These are phyloP conservation scores for Phytophthora europaea DNA, from an alignment of 352 stramenopile species.

Conservation along the genomic window DNA sequence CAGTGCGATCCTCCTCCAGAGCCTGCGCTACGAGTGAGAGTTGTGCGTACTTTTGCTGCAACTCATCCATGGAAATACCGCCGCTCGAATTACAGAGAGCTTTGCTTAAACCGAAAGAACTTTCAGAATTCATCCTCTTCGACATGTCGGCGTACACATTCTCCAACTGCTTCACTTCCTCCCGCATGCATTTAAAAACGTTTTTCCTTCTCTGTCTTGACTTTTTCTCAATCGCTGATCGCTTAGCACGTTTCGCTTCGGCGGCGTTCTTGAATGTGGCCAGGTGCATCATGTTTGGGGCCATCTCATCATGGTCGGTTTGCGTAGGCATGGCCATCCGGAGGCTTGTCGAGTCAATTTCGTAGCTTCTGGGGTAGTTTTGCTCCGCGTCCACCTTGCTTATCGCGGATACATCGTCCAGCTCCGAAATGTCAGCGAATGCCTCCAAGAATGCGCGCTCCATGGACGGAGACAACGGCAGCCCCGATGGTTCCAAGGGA, in stretches of 20 bases:
- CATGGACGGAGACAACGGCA: too few relatives aligned
- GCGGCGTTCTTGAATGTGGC: constrained; percentile 6
- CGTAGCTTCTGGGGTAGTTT: not conserved
- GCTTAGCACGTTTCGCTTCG: constrained; percentile 41
- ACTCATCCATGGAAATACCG: not conserved
- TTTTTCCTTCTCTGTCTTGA: constrained; percentile 40
- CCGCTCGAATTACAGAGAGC: not conserved
- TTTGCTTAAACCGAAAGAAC: not conserved
- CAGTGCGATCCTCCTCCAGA: constrained; percentile 52
- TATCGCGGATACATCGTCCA: too few relatives aligned
- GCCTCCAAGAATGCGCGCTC: too few relatives aligned
- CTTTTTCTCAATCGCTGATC: constrained; percentile 64
- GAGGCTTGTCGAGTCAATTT: not conserved
- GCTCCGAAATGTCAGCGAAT: too few relatives aligned
- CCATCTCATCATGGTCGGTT: constrained; percentile 20
- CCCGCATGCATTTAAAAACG: constrained; percentile 47
- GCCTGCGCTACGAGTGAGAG: constrained; percentile 47
- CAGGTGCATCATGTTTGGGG: not conserved
- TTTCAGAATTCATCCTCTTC: constrained; percentile 21
- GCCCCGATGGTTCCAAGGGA: too few relatives aligned
- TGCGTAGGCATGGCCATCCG: not conserved
- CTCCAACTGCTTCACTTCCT: constrained; percentile 59
- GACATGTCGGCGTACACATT: constrained; percentile 44
- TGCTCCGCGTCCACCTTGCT: too few relatives aligned
- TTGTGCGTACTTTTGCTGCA: constrained; percentile 34